Evolutionary conservation across 495 filamentous ascomycete species (phyloP).

Genomic region (Cairneyella variabilis): DNA sequence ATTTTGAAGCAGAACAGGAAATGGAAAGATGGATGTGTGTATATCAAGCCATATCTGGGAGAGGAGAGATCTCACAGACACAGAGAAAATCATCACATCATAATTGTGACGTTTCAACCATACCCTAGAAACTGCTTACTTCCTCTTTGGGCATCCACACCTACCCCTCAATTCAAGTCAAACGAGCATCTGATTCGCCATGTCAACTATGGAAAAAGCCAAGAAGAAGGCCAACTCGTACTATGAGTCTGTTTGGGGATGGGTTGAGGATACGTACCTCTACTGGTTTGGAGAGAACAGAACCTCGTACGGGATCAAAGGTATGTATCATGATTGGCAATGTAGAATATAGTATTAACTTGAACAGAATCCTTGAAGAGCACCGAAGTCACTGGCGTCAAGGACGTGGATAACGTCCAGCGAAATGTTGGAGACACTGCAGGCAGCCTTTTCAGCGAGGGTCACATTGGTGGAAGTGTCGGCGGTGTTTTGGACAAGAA

Average conservation of each 20-base stretch:
- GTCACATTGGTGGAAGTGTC: slow-evolving; percentile 12
- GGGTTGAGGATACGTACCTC: slow-evolving; percentile 27
- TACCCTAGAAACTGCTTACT: no score
- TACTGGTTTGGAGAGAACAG: slow-evolving; percentile 25
- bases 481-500: slow-evolving; percentile 19
- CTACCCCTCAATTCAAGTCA: no score
- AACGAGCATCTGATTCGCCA: no score
- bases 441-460: slow-evolving; percentile 12
- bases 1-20: no score
- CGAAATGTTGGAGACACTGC: slow-evolving; percentile 14
- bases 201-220: no score
- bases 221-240: slow-evolving; percentile 9
- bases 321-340: neutral
- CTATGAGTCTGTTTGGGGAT: slow-evolving; percentile 13
- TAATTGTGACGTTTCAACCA: no score
- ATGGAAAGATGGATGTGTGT: no score
- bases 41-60: no score
- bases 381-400: slow-evolving; percentile 23
- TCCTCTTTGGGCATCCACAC: no score
- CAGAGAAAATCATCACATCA: no score
- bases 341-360: neutral
- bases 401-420: slow-evolving; percentile 24
- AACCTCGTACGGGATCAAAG: slow-evolving; percentile 22
- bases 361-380: slow-evolving; percentile 17
- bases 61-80: no score